These are phyloP conservation scores for Firmiana major DNA, from an alignment of 345 rosid genomes.

Conservation along the genomic window DNA sequence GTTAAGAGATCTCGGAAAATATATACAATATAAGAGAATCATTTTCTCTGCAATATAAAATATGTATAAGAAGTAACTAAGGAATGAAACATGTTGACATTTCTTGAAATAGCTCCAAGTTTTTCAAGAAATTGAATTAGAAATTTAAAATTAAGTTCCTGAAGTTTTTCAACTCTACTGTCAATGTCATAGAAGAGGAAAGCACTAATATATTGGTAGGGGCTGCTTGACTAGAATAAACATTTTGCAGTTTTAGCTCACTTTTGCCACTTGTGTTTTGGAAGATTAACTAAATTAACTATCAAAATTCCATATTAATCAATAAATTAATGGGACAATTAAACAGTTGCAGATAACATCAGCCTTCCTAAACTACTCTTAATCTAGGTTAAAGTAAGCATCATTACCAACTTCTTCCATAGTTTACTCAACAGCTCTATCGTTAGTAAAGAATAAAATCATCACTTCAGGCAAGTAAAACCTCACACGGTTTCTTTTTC, in stretches of 20 bases:
- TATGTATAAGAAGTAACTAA: too few species aligned
- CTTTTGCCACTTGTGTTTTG: constrained; percentile 15
- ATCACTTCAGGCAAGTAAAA: background rate
- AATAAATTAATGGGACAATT: background rate
- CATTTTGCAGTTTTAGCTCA: constrained; percentile 9
- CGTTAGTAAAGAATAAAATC: background rate
- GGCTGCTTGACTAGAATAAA: background rate
- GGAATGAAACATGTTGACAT: background rate
- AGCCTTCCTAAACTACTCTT: background rate
- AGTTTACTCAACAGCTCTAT: background rate
- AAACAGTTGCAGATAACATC: constrained; percentile 5
- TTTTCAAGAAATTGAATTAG: background rate
- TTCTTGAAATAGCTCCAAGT: background rate
- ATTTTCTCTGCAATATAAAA: background rate
- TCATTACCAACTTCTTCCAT: background rate
- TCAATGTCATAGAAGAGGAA: constrained; percentile 5
- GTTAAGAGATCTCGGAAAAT: background rate
- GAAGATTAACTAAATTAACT: constrained; percentile 5
- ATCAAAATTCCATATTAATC: background rate
- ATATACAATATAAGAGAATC: background rate
- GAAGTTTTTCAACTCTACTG: background rate
- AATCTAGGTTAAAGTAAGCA: background rate
- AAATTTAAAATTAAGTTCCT: background rate
- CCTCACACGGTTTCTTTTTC: background rate
- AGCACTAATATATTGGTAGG: background rate